A percentile compares a stretch with the other conserved stretches of the same genome.
Evolutionary conservation across 306 rosid species (phyloP).

Genomic region (Ormosia semicastrata): DNA sequence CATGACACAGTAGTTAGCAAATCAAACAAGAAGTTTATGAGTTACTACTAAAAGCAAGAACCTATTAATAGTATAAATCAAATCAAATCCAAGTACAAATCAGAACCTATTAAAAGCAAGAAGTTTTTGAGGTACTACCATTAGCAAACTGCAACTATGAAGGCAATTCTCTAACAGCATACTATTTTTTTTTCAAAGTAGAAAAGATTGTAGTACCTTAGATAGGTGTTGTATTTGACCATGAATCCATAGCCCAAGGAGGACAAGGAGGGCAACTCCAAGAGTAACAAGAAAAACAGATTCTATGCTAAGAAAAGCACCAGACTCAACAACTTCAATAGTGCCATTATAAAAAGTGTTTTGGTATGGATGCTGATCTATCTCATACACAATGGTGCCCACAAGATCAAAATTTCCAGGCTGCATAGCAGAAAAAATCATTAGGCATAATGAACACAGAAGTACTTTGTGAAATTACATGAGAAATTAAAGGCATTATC

Average conservation of each 20-base stretch:
- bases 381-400: constrained; percentile 74
- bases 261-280: constrained; percentile 71
- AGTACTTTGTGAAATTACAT: background rate
- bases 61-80: too few relatives aligned
- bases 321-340: constrained; percentile 78
- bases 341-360: constrained; percentile 87
- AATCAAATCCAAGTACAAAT: background rate
- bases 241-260: constrained; percentile 71
- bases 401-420: constrained; percentile 92
- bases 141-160: background rate
- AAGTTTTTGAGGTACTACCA: background rate
- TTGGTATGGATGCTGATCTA: constrained; percentile 74
- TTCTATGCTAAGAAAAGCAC: constrained; percentile 68
- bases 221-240: constrained; percentile 83
- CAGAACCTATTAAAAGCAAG: background rate
- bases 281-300: constrained; percentile 84
- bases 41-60: too few relatives aligned
- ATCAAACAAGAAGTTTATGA: background rate
- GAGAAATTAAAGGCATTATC: background rate
- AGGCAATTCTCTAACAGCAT: background rate
- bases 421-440: constrained; percentile 46
- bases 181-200: background rate
- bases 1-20: background rate
- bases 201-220: constrained; percentile 52
- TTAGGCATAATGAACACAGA: background rate